A percentile compares a stretch with the other conserved stretches of the same genome.
Conservation (phyloP, 2,329 filamentous ascomycete genomes). For the Exophiala sp. region DNA sequence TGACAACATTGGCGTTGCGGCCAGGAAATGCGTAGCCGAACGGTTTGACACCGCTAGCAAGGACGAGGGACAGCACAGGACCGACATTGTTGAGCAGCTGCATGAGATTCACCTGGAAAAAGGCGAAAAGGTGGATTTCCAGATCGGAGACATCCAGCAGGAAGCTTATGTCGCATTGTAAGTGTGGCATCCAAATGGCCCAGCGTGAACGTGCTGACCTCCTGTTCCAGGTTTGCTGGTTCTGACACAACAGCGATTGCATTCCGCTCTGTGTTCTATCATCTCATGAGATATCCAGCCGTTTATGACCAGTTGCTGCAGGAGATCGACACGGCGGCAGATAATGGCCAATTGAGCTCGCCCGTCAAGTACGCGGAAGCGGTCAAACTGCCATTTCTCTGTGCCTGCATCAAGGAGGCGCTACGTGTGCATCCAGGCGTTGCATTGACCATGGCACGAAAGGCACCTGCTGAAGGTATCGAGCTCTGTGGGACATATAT, state of each 20-base stretch:
- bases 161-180: constrained; percentile 20
- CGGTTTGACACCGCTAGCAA: constrained; percentile 22
- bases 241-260: constrained; percentile 23
- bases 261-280: constrained; percentile 28
- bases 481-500: constrained; percentile 18
- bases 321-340: constrained; percentile 14
- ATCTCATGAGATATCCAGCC: constrained; percentile 48
- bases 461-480: constrained; percentile 22
- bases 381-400: constrained; percentile 19
- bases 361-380: constrained; percentile 21
- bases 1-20: constrained; percentile 28
- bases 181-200: background rate
- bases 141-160: constrained; percentile 18
- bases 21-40: constrained; percentile 29
- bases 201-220: background rate
- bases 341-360: constrained; percentile 8
- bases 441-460: constrained; percentile 27
- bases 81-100: constrained; percentile 32
- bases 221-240: constrained; percentile 9
- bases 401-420: constrained; percentile 25
- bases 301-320: constrained; percentile 12
- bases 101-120: constrained; percentile 31
- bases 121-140: constrained; percentile 33
- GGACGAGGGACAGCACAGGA: constrained; percentile 24
- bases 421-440: constrained; percentile 25